A percentile compares a stretch with the other conserved stretches of the same genome.
Conservation (phyloP, 2,329 filamentous ascomycete genomes). For the Phialemonium atrogriseum region DNA sequence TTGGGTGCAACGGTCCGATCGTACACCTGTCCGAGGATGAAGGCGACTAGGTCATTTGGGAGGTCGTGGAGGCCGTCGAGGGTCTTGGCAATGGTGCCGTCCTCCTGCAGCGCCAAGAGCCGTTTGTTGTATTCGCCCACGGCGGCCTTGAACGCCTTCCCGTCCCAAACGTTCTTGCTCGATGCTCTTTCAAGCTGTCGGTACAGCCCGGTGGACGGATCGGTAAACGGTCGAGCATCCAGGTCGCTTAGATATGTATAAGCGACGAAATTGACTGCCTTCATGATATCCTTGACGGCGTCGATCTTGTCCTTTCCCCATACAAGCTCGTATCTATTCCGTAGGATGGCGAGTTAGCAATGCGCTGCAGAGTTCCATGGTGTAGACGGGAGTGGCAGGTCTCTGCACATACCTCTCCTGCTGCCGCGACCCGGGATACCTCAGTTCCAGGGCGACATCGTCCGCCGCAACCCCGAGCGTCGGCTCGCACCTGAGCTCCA, state of each 20-base stretch:
- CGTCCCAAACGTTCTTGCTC: conserved; percentile 54
- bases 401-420: conserved; percentile 19
- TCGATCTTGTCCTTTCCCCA: conserved; percentile 73
- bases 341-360: conserved; percentile 4
- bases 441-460: conserved; percentile 57
- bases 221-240: conserved; percentile 58
- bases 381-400: not conserved
- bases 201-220: conserved; percentile 65
- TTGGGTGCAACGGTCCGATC: conserved; percentile 85
- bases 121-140: conserved; percentile 70
- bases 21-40: conserved; percentile 83
- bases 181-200: conserved; percentile 70
- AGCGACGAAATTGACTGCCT: conserved; percentile 60
- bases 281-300: conserved; percentile 64
- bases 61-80: conserved; percentile 62
- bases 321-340: conserved; percentile 60
- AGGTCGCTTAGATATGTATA: conserved; percentile 70
- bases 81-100: conserved; percentile 64
- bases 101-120: conserved; percentile 55
- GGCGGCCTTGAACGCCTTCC: conserved; percentile 62
- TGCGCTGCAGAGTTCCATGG: not conserved
- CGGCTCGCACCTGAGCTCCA: conserved; percentile 41
- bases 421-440: conserved; percentile 63
- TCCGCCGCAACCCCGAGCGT: conserved; percentile 40
- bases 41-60: conserved; percentile 63